Evolutionary conservation across 2,329 filamentous ascomycete genomes (phyloP).

Genomic region (Alternaria brassicicola): DNA sequence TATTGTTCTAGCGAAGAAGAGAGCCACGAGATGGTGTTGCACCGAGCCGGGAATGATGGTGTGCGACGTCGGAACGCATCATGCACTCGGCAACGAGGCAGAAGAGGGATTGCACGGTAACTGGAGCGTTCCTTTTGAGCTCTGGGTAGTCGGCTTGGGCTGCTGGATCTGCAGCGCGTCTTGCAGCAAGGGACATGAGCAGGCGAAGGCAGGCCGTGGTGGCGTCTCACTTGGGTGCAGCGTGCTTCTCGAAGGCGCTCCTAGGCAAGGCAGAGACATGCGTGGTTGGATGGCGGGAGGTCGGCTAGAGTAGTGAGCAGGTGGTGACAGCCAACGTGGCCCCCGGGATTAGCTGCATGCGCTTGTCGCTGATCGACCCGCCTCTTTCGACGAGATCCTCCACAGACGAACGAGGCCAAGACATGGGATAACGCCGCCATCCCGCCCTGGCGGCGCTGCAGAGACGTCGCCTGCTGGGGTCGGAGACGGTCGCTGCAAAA

Average conservation of each 20-base stretch:
- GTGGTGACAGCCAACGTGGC: conserved; percentile 46
- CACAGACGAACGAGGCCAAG: conserved; percentile 47
- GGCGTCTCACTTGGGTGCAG: conserved; percentile 26
- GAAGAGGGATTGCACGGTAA: conserved; percentile 3
- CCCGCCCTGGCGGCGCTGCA: conserved; percentile 41
- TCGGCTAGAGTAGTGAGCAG: conserved; percentile 30
- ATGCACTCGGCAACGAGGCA: conserved; percentile 8
- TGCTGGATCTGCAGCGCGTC: conserved; percentile 3
- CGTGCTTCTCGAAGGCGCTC: conserved; percentile 31
- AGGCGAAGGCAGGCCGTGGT: conserved; percentile 13
- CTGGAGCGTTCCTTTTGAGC: neutral
- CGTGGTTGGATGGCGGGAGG: conserved; percentile 27
- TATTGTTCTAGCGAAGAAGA: conserved; percentile 4
- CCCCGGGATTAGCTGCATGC: conserved; percentile 48
- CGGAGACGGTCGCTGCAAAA: conserved; percentile 42
- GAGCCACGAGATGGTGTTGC: conserved; percentile 27
- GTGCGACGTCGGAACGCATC: neutral
- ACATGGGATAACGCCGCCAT: conserved; percentile 43
- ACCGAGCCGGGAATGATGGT: neutral
- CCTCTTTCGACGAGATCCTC: conserved; percentile 45
- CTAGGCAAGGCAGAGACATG: neutral
- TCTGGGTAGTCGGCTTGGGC: neutral
- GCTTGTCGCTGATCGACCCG: conserved; percentile 50
- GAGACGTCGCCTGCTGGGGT: conserved; percentile 35
- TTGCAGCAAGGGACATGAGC: neutral